phyloP scores from a whole-genome alignment of 495 filamentous ascomycete species.

The Penicillium cinerascens region DNA sequence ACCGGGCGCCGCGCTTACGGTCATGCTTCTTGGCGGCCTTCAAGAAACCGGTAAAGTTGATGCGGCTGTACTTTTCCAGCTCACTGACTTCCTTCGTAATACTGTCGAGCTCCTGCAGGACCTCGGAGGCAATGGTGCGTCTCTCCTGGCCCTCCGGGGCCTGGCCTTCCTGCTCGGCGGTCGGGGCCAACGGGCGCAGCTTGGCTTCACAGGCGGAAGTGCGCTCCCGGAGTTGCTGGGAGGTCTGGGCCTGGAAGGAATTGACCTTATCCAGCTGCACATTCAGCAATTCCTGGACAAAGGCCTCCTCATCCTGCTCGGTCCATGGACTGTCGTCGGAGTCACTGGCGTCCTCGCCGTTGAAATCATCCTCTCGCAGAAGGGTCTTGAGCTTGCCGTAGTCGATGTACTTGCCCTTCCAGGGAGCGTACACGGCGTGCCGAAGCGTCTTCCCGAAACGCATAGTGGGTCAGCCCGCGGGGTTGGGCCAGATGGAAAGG shows the following conservation, averaged over 20 bases:
- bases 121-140: slow-evolving; percentile 57
- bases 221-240: slow-evolving; percentile 66
- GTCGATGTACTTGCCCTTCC: slow-evolving; percentile 92
- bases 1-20: slow-evolving; percentile 73
- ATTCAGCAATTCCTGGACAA: slow-evolving; percentile 93
- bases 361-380: slow-evolving; percentile 64
- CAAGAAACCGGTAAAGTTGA: slow-evolving; percentile 96
- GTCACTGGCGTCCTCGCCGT: slow-evolving; percentile 48
- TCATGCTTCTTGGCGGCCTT: slow-evolving; percentile 99
- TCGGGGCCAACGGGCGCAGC: slow-evolving; percentile 44
- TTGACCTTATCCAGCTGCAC: slow-evolving; percentile 94
- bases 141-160: slow-evolving; percentile 40
- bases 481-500: neutral
- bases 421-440: slow-evolving; percentile 77
- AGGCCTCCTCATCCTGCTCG: slow-evolving; percentile 87
- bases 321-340: slow-evolving; percentile 68
- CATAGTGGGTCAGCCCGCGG: slow-evolving; percentile 53
- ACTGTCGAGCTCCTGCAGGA: slow-evolving; percentile 72
- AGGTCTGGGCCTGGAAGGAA: slow-evolving; percentile 75
- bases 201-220: slow-evolving; percentile 53
- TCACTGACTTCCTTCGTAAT: slow-evolving; percentile 91
- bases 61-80: slow-evolving; percentile 88
- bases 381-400: slow-evolving; percentile 88
- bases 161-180: slow-evolving; percentile 26
- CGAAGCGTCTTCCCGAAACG: slow-evolving; percentile 86